These are phyloP conservation scores for Sarocladiaceae sp. DNA, from an alignment of 2,329 filamentous ascomycete genomes.

Conservation along the genomic window DNA sequence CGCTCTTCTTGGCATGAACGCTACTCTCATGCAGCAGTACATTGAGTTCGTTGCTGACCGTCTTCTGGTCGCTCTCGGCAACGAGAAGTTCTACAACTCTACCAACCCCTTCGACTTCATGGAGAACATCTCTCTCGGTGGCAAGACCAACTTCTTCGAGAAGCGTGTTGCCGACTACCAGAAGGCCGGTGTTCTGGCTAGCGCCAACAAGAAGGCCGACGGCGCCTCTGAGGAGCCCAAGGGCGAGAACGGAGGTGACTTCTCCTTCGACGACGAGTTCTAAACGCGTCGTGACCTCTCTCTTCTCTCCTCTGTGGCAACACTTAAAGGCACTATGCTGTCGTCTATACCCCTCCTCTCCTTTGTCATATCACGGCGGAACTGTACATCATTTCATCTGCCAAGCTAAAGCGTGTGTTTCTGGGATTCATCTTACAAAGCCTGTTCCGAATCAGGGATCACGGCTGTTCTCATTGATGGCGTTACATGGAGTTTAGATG, in stretches of 20 bases:
- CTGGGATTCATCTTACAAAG: slow-evolving; percentile 1
- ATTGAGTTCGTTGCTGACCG: slow-evolving; percentile 99
- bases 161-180: slow-evolving; percentile 99
- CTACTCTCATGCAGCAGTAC: slow-evolving; percentile 97
- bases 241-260: slow-evolving; percentile 67
- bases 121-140: slow-evolving; percentile 98
- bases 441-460: background rate
- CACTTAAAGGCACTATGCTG: background rate
- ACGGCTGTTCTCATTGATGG: slow-evolving; percentile 4
- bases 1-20: slow-evolving; percentile 95
- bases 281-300: slow-evolving; percentile 41
- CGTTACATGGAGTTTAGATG: slow-evolving; percentile 4
- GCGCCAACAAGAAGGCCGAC: slow-evolving; percentile 71
- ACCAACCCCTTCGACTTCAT: slow-evolving; percentile 99
- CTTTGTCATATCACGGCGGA: slow-evolving; percentile 9
- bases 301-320: slow-evolving; percentile 5
- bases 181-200: slow-evolving; percentile 97
- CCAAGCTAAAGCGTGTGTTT: slow-evolving; percentile 5
- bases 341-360: slow-evolving; percentile 13
- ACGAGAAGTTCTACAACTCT: slow-evolving; percentile 87
- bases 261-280: slow-evolving; percentile 95
- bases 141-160: slow-evolving; percentile 99
- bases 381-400: slow-evolving; percentile 1
- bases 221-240: slow-evolving; percentile 40
- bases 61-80: slow-evolving; percentile 86